Evolutionary conservation across 495 filamentous ascomycete genomes (phyloP).

Genomic region (Amorphotheca resinae): DNA sequence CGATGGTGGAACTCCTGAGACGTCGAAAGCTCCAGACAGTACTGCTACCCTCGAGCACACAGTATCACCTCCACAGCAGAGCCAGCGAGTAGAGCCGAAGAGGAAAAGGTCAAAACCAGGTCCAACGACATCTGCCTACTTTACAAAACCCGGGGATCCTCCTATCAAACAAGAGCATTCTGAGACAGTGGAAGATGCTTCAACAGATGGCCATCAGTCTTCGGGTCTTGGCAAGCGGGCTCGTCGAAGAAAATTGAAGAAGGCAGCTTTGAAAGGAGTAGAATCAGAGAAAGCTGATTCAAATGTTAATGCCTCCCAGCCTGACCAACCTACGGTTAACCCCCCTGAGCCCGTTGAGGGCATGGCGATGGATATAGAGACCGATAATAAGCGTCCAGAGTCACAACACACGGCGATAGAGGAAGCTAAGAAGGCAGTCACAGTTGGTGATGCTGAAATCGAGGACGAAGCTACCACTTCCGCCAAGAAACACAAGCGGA

Average conservation of each 20-base stretch:
- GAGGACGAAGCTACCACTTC: background rate
- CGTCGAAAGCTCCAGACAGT: background rate
- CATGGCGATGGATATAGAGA: background rate
- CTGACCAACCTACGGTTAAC: too few species aligned
- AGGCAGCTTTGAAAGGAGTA: background rate
- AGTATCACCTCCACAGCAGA: background rate
- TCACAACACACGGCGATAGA: too few species aligned
- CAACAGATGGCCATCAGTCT: background rate
- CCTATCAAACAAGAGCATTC: background rate
- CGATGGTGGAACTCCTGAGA: background rate
- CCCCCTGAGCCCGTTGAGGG: too few species aligned
- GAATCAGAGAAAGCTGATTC: background rate
- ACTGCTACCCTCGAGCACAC: background rate
- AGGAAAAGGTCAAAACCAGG: background rate
- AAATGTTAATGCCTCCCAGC: too few species aligned
- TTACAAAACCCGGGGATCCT: background rate
- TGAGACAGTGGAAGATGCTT: background rate
- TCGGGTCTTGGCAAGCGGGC: background rate
- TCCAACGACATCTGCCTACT: slow-evolving; percentile 9
- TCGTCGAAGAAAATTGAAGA: background rate
- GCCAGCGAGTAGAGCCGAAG: background rate
- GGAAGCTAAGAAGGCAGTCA: background rate
- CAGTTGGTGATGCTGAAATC: too few species aligned
- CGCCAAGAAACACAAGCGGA: slow-evolving; percentile 7
- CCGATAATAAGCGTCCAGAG: too few species aligned